Evolutionary conservation across 495 filamentous ascomycete genomes (phyloP).

Genomic region (Tuber calosporum): DNA sequence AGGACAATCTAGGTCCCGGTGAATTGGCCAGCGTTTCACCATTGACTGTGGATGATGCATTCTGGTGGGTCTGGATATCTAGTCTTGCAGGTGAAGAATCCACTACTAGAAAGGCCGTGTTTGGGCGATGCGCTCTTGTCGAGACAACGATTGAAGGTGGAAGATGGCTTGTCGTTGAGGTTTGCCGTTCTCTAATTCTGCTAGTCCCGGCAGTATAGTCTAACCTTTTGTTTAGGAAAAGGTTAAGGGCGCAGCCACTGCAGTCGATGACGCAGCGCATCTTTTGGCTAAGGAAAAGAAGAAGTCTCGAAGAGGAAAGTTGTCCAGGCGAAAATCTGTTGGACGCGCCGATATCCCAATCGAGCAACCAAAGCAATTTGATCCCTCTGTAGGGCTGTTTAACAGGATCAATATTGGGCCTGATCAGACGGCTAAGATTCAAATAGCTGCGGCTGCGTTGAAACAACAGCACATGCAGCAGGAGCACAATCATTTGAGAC

Average conservation of each 20-base stretch:
- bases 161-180: slow-evolving; percentile 67
- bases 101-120: slow-evolving; percentile 73
- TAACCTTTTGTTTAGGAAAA: slow-evolving; percentile 69
- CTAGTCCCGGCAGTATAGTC: not conserved
- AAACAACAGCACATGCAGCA: slow-evolving; percentile 51
- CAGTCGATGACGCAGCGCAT: slow-evolving; percentile 74
- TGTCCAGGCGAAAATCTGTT: slow-evolving; percentile 37
- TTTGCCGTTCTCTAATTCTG: slow-evolving; percentile 1
- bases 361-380: slow-evolving; percentile 33
- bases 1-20: slow-evolving; percentile 71
- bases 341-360: slow-evolving; percentile 24
- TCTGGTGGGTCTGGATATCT: slow-evolving; percentile 99
- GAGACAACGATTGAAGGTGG: slow-evolving; percentile 76
- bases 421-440: slow-evolving; percentile 86
- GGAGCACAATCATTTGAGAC: slow-evolving; percentile 30
- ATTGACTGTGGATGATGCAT: slow-evolving; percentile 86
- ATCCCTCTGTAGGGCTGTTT: slow-evolving; percentile 42
- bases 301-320: slow-evolving; percentile 33
- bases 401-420: slow-evolving; percentile 86
- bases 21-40: slow-evolving; percentile 85
- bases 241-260: slow-evolving; percentile 83
- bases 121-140: slow-evolving; percentile 85
- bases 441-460: slow-evolving; percentile 76
- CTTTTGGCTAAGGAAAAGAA: slow-evolving; percentile 80
- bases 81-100: slow-evolving; percentile 90